phyloP scores from a whole-genome alignment of 2,329 filamentous ascomycete genomes.

The Beauveria brongniartii region DNA sequence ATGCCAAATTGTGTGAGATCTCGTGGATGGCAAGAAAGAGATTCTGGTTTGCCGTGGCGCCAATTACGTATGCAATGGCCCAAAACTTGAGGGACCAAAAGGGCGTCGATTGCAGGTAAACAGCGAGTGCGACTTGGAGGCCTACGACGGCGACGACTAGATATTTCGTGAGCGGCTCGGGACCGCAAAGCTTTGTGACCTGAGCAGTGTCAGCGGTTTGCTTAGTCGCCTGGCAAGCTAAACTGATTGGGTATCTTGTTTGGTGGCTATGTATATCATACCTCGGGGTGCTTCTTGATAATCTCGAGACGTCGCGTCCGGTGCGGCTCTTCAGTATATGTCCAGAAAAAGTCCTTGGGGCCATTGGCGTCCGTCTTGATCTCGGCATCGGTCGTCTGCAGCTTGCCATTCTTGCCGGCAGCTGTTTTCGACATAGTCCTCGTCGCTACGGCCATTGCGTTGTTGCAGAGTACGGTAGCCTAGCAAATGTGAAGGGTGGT shows the following conservation, averaged over 20 bases:
- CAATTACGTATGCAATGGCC: slow-evolving; percentile 80
- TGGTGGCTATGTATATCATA: slow-evolving; percentile 28
- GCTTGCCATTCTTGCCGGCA: neutral
- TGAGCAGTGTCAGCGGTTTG: slow-evolving; percentile 26
- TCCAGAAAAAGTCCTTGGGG: slow-evolving; percentile 76
- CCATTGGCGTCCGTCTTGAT: slow-evolving; percentile 18
- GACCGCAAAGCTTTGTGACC: slow-evolving; percentile 95
- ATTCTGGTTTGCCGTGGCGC: slow-evolving; percentile 96
- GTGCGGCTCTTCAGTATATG: slow-evolving; percentile 96
- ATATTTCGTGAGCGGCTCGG: slow-evolving; percentile 92
- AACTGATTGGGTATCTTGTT: neutral
- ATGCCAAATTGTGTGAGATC: slow-evolving; percentile 95
- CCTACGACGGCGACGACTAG: slow-evolving; percentile 76
- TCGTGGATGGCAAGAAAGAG: slow-evolving; percentile 98
- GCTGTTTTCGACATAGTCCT: slow-evolving; percentile 6
- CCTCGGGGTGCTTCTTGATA: slow-evolving; percentile 96
- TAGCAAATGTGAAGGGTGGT: neutral
- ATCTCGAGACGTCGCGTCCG: slow-evolving; percentile 84
- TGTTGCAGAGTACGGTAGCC: neutral
- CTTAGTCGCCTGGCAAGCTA: neutral
- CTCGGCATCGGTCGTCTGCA: neutral
- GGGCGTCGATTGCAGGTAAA: slow-evolving; percentile 64
- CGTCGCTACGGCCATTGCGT: slow-evolving; percentile 2
- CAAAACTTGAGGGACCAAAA: slow-evolving; percentile 82
- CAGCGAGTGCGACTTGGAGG: slow-evolving; percentile 72